phyloP scores from a whole-genome alignment of 176 grass and related monocot species.

The Carex littledalei region DNA sequence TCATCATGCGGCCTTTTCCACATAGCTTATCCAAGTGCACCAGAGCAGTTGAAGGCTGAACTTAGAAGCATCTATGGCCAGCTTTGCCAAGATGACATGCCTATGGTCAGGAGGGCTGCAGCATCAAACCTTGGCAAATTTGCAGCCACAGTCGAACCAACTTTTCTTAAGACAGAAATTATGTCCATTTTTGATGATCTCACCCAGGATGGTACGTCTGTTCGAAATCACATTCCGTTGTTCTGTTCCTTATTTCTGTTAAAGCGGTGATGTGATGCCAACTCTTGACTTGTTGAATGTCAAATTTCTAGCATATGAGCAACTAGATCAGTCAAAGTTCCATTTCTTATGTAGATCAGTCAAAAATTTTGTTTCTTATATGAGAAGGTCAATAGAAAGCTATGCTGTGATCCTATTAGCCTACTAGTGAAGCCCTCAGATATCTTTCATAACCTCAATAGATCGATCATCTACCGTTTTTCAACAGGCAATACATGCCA shows the following conservation, averaged over 20 bases:
- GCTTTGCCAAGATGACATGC: slow-evolving; percentile 94
- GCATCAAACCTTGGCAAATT: slow-evolving; percentile 94
- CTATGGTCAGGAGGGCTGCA: slow-evolving; percentile 93
- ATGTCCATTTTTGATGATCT: slow-evolving; percentile 95
- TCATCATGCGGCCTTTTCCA: slow-evolving; percentile 89
- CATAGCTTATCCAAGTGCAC: slow-evolving; percentile 72
- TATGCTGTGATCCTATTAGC: background rate
- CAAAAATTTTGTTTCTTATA: background rate
- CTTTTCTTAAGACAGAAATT: slow-evolving; percentile 64
- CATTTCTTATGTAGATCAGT: background rate
- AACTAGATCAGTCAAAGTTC: background rate
- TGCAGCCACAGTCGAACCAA: slow-evolving; percentile 74
- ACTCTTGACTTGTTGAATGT: background rate
- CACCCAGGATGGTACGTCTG: slow-evolving; percentile 77
- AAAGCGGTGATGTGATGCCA: background rate
- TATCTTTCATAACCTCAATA: background rate
- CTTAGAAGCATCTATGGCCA: slow-evolving; percentile 68
- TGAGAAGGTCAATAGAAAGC: background rate
- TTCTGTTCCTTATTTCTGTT: background rate
- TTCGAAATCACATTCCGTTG: background rate
- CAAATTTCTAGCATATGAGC: background rate
- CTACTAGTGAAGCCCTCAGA: background rate
- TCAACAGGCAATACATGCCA: background rate
- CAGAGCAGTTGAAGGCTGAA: slow-evolving; percentile 69
- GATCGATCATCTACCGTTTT: background rate